Conservation (phyloP, 805 yeast species). For the Brettanomyces sp. region DNA sequence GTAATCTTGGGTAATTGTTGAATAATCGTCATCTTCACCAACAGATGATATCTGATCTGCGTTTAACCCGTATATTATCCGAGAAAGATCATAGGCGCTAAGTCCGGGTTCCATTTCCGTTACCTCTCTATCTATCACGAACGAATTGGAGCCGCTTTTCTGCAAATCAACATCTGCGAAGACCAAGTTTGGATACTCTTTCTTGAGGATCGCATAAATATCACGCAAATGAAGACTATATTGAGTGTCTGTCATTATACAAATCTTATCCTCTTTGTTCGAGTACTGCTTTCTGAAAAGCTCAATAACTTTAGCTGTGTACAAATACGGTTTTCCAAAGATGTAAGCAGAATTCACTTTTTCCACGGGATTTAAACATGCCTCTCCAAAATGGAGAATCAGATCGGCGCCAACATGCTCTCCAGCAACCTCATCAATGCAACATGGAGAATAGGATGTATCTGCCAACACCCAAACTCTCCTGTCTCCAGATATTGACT, state of each 20-base stretch:
- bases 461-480: constrained; percentile 83
- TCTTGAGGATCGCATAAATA: constrained; percentile 28
- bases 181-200: constrained; percentile 25
- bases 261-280: constrained; percentile 33
- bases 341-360: constrained; percentile 70
- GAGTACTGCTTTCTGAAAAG: constrained; percentile 35
- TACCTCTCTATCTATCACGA: constrained; percentile 17
- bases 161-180: constrained; percentile 31
- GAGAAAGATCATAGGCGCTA: constrained; percentile 17
- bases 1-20: constrained; percentile 33
- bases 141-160: constrained; percentile 13
- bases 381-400: constrained; percentile 90
- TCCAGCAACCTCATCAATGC: constrained; percentile 95
- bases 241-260: constrained; percentile 72
- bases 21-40: constrained; percentile 21
- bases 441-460: constrained; percentile 90
- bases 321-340: constrained; percentile 59
- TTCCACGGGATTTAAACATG: constrained; percentile 76
- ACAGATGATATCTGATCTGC: constrained; percentile 8
- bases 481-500: constrained; percentile 20
- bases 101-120: not conserved
- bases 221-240: constrained; percentile 37
- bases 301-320: constrained; percentile 28
- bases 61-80: constrained; percentile 22
- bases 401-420: constrained; percentile 81